Base-by-base conservation (phyloP, 805 yeast genomes). In the Candida suzukii region DNA sequence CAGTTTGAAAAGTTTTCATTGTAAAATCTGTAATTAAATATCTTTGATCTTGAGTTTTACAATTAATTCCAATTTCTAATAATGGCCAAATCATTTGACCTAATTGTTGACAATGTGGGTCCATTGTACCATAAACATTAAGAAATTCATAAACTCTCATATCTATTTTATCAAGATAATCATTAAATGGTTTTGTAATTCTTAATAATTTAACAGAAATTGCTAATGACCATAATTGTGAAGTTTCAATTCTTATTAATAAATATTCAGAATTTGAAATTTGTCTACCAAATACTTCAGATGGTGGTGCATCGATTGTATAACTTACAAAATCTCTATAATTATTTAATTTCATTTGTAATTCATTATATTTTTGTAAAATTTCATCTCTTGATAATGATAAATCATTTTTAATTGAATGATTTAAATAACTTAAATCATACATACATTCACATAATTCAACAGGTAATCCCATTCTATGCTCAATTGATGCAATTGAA, bases 31-130 rank as follows among this genome's bases (percentile, higher is more conserved):
- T 41, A 19, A 70, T 37, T 3, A 38, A 42, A 1, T 39, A 32
- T 37, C 63, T 48, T 39, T 71, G 71, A 12, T 41, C 51, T 1
- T 34, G 46, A 0, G 62, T 54, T 13, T 52, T 47, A 38, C 70
- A 63, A 27, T 59, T 64, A 37, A 73, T 63, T 1, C 71, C 71
- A 30, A 73, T 57, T n/a, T 70, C 70, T 47, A 67, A 66, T 2
- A 72, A 55, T 0, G 78, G 78, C 78, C 78, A 73, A 4, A 71
- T 71, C 73, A 73, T 71, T 46, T 70, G 76, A 4, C 72, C 66
- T 3, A 68, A 67, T 21, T 59, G 46, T 3, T 73, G 70, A 0
- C 65, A 57, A 1, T 47, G 50, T 2, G 61, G 49, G 12, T 68
- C 66, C 66, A 73, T 60, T 0, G 67, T 49, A 0, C 58, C 54